A percentile compares a stretch with the other conserved stretches of the same genome.
Conservation (phyloP, 345 rosid genomes). For the Boechera stricta region DNA sequence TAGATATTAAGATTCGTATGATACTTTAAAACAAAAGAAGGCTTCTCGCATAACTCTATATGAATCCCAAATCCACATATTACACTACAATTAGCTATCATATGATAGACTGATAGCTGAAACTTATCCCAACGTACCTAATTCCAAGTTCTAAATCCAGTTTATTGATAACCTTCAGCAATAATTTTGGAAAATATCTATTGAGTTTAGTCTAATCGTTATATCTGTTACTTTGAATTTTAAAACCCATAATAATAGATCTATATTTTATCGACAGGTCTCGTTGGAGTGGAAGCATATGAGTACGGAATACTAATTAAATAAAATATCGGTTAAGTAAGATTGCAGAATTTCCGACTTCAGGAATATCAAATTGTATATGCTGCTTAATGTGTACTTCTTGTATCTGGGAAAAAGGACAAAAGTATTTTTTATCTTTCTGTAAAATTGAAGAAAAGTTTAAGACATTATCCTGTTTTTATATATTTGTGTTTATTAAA, state of each 20-base stretch:
- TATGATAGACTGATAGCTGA: neutral
- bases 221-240: neutral
- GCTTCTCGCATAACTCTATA: neutral
- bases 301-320: slow-evolving; percentile 5
- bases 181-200: neutral
- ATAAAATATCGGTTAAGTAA: slow-evolving; percentile 24
- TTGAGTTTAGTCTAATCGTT: slow-evolving; percentile 3
- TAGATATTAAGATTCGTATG: too few species aligned
- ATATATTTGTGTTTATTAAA: neutral
- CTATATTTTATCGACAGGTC: neutral
- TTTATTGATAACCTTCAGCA: neutral
- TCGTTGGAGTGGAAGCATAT: slow-evolving; percentile 31
- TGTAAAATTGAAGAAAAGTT: neutral
- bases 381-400: slow-evolving; percentile 28
- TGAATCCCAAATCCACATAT: neutral
- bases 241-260: slow-evolving; percentile 8
- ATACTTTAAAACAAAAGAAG: neutral
- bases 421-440: neutral
- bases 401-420: slow-evolving; percentile 14
- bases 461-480: slow-evolving; percentile 18
- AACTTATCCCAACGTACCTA: neutral
- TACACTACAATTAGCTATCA: too few species aligned
- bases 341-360: slow-evolving; percentile 28
- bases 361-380: slow-evolving; percentile 6
- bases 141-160: neutral